These are phyloP conservation scores for Ustilago crameri DNA, from an alignment of 1,284 basidiomycete species.

Conservation along the genomic window DNA sequence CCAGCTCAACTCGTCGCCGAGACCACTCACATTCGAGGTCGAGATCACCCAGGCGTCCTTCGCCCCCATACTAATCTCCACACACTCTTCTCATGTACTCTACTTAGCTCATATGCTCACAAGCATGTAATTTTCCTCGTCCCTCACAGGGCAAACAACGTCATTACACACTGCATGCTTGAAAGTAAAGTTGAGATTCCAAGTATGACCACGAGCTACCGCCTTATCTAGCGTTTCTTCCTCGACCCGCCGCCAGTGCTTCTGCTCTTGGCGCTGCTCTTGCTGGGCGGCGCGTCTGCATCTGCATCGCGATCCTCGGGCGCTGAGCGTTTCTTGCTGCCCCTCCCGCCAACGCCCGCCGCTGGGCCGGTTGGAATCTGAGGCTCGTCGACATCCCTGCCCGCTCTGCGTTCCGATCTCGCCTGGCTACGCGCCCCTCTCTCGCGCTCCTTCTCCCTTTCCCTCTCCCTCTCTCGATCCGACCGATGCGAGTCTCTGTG, in stretches of 20 bases:
- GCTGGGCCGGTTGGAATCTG: constrained; percentile 18
- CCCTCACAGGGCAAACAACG: neutral
- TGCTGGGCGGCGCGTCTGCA: neutral
- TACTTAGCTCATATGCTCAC: too few relatives aligned
- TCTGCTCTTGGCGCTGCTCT: constrained; percentile 11
- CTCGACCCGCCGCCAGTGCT: constrained; percentile 7
- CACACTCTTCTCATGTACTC: too few relatives aligned
- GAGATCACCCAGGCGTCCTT: constrained; percentile 13
- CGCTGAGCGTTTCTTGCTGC: constrained; percentile 29
- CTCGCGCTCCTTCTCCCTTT: constrained; percentile 33
- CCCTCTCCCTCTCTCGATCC: constrained; percentile 24
- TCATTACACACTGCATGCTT: neutral
- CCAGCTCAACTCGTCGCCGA: neutral
- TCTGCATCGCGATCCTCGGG: constrained; percentile 42
- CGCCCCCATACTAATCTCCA: constrained; percentile 22
- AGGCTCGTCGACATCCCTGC: constrained; percentile 31
- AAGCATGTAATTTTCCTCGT: neutral
- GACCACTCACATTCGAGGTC: constrained; percentile 16
- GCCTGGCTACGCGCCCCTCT: constrained; percentile 39
- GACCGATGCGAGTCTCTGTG: constrained; percentile 18
- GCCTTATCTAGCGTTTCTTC: constrained; percentile 34
- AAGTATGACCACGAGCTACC: too few relatives aligned
- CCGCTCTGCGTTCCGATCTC: constrained; percentile 35
- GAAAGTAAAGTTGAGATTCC: too few relatives aligned
- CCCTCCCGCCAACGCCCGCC: constrained; percentile 7